A percentile compares a stretch with the other conserved stretches of the same genome.
Conservation (phyloP, 176 grass and related monocot species). For the Miscanthus lutarioriparius region DNA sequence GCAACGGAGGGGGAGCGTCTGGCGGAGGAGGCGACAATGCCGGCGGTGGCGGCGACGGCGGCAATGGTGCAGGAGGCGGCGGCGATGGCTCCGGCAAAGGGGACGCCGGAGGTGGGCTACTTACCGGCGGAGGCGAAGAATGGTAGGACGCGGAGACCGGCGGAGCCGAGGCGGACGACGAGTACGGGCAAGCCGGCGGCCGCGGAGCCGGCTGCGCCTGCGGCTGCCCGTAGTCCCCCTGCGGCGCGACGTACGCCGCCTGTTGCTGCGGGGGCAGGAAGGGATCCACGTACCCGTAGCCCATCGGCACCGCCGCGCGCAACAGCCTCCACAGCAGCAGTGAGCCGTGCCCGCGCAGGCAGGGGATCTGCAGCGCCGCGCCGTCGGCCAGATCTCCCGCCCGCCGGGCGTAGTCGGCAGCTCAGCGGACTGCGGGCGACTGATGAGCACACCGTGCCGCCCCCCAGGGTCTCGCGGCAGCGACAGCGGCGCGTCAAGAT, state of each 20-base stretch:
- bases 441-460: slow-evolving; percentile 17
- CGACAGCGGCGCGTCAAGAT: slow-evolving; percentile 37
- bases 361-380: slow-evolving; percentile 47
- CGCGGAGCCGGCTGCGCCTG: slow-evolving; percentile 38
- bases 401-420: slow-evolving; percentile 22
- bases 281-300: slow-evolving; percentile 36
- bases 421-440: slow-evolving; percentile 3
- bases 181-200: slow-evolving; percentile 51
- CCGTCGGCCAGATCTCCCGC: slow-evolving; percentile 57
- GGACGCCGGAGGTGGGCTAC: slow-evolving; percentile 34
- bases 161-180: slow-evolving; percentile 51
- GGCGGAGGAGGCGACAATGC: slow-evolving; percentile 49
- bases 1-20: slow-evolving; percentile 37
- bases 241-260: slow-evolving; percentile 33
- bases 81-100: slow-evolving; percentile 13
- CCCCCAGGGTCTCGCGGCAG: slow-evolving; percentile 24
- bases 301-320: slow-evolving; percentile 19
- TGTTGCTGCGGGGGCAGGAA: slow-evolving; percentile 41
- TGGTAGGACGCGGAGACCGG: slow-evolving; percentile 42
- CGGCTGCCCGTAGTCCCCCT: slow-evolving; percentile 29
- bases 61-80: slow-evolving; percentile 10
- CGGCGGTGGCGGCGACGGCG: slow-evolving; percentile 26
- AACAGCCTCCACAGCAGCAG: slow-evolving; percentile 37
- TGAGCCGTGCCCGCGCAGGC: slow-evolving; percentile 1
- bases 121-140: slow-evolving; percentile 44